Evolutionary conservation across 371 early-diverging fungal species (phyloP), one percentile per base, ranked within the genome.

Genomic region (Mortierella sp.): DNA sequence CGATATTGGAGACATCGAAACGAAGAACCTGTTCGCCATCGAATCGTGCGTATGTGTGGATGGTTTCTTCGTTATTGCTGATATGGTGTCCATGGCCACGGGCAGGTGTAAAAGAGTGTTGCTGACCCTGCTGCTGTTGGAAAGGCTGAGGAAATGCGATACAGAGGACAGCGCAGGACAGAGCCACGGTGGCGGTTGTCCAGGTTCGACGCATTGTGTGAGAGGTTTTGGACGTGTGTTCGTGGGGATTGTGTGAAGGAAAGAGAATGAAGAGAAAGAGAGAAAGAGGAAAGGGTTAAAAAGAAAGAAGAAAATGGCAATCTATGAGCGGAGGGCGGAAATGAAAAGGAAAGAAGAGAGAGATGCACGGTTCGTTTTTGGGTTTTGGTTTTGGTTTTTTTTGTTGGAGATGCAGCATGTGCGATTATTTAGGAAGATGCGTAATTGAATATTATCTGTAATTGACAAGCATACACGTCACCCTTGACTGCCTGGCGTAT

Each of bases 11-110:
- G 54, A 85, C 58, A n/a, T 85, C 77, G 34, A 85, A 38, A 24
- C 86, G 86, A 50, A 79, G 74, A 42, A 85, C 86, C 13, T 77
- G 75, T 2, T 85, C 82, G 48, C 74, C 58, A 31, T 85, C 86
- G 31, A 82, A 85, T 45, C 86, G 86, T 38, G 80, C 82, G 70
- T 85, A 85, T 21, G 76, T 58, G 16, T 52, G 38, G 10, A 70
- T 72, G 10, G 63, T 21, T 70, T 65, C 73, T 14, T 47, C 72
- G 28, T 55, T 63, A 54, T 24, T 48, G 63, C 10, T 72, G 72
- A 34, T 72, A 24, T 74, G 63, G 44, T 73, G 74, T 31, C 26
- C 72, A 24, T 58, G 72, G 26, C 42, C 42, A 38, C 28, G 68
- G n/a, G 47, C 45, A 28, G 77, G 73, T 0, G 45, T 31, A 6